A percentile compares a stretch with the other conserved stretches of the same genome.
Conservation (phyloP, 2,329 filamentous ascomycete species). For the Stachybotrys chartarum region DNA sequence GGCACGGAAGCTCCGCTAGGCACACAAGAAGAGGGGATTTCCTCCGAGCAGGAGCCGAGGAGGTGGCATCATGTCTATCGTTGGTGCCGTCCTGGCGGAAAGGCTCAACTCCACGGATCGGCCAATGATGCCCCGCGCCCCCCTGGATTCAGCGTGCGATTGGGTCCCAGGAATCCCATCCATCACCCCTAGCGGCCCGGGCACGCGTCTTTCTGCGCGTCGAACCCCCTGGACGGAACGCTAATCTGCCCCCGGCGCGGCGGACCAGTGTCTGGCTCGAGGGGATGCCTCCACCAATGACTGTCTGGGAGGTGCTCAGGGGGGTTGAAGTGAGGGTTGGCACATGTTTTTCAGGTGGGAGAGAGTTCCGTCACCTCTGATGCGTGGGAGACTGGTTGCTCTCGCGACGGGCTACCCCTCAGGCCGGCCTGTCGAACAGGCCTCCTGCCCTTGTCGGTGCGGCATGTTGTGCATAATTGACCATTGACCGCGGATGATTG, state of each 20-base stretch:
- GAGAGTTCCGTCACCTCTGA: neutral
- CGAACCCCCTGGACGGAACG: neutral
- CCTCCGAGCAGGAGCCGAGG: too few species aligned
- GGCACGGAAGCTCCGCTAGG: too few species aligned
- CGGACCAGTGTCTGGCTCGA: neutral
- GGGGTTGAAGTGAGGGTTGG: too few species aligned
- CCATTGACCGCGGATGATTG: too few species aligned
- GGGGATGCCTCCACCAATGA: neutral
- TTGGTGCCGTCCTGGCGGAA: too few species aligned
- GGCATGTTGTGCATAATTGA: neutral
- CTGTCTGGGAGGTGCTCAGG: neutral
- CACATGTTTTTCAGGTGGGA: neutral
- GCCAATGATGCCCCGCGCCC: too few species aligned
- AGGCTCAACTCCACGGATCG: too few species aligned
- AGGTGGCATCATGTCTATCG: too few species aligned
- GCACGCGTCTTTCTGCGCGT: neutral
- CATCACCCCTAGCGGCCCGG: neutral
- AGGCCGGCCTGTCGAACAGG: neutral
- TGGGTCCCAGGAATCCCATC: neutral
- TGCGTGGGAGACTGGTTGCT: neutral
- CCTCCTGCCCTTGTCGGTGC: neutral
- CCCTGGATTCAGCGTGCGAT: neutral
- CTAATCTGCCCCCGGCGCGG: neutral
- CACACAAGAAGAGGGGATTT: too few species aligned
- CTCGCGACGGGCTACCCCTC: neutral